Evolutionary conservation across 2,329 filamentous ascomycete genomes (phyloP).

Genomic region (Pseudocercospora ulei): DNA sequence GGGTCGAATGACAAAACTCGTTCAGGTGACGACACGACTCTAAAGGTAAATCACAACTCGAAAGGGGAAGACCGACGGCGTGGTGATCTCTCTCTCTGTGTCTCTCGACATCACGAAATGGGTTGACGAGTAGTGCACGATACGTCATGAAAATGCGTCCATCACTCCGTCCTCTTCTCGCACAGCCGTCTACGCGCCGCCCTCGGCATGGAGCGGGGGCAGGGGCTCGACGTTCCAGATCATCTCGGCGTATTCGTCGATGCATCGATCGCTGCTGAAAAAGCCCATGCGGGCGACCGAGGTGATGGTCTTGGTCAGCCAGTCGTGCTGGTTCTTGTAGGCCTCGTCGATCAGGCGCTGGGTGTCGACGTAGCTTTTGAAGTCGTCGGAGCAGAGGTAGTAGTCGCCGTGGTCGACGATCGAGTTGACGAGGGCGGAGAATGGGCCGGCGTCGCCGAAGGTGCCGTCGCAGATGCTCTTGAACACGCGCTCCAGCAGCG

Average conservation of each 20-base stretch:
- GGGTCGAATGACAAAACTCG: too few species aligned
- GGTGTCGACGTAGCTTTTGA: slow-evolving; percentile 86
- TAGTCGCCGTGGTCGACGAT: slow-evolving; percentile 92
- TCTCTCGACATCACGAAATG: too few species aligned
- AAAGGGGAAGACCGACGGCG: too few species aligned
- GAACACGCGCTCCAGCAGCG: slow-evolving; percentile 71
- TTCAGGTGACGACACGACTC: too few species aligned
- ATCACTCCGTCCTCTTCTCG: too few species aligned
- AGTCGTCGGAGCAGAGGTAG: slow-evolving; percentile 95
- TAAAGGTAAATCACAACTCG: too few species aligned
- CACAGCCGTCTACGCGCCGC: slow-evolving; percentile 2
- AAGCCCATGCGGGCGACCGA: slow-evolving; percentile 88
- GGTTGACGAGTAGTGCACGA: too few species aligned
- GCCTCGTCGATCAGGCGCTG: slow-evolving; percentile 84
- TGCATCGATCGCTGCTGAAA: slow-evolving; percentile 90
- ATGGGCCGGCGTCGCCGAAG: slow-evolving; percentile 71
- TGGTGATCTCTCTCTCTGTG: too few species aligned
- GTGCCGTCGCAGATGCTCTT: slow-evolving; percentile 65
- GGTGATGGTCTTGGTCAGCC: slow-evolving; percentile 81
- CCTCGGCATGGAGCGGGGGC: slow-evolving; percentile 14
- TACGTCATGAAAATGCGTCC: too few species aligned
- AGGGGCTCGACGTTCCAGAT: slow-evolving; percentile 96
- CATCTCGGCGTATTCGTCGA: slow-evolving; percentile 90
- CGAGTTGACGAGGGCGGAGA: slow-evolving; percentile 70
- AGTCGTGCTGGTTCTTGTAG: slow-evolving; percentile 84